These are phyloP conservation scores for Staphylotrichum tortipilum DNA, from an alignment of 495 filamentous ascomycete species.

Conservation along the genomic window DNA sequence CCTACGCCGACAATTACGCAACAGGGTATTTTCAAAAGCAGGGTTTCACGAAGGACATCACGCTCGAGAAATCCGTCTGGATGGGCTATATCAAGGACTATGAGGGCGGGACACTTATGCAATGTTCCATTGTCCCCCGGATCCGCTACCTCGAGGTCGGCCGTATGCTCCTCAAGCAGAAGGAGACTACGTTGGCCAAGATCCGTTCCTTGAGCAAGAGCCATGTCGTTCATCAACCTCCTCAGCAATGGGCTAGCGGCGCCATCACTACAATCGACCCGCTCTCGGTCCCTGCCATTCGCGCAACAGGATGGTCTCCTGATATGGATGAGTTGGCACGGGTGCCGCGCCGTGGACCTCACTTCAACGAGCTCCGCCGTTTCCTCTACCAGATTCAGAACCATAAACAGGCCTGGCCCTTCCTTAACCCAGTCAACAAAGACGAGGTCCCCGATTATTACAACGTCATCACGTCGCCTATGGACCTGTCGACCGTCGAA, in stretches of 20 bases:
- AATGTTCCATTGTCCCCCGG: conserved; percentile 88
- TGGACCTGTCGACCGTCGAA: conserved; percentile 93
- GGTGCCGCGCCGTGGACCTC: conserved; percentile 85
- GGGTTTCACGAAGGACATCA: conserved; percentile 95
- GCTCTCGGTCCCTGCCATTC: conserved; percentile 67
- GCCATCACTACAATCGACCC: conserved; percentile 62
- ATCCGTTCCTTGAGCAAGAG: conserved; percentile 82
- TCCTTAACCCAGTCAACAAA: conserved; percentile 80
- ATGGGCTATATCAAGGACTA: conserved; percentile 99
- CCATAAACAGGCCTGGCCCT: conserved; percentile 84
- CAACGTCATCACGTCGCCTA: conserved; percentile 86
- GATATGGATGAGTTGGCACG: conserved; percentile 92
- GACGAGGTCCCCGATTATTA: conserved; percentile 96
- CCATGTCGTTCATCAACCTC: conserved; percentile 76
- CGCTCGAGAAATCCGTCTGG: conserved; percentile 76
- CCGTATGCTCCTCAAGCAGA: conserved; percentile 92
- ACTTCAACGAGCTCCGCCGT: conserved; percentile 81
- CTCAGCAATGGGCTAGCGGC: conserved; percentile 58
- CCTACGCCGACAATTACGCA: conserved; percentile 95
- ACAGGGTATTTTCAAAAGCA: conserved; percentile 99
- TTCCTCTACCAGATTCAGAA: conserved; percentile 91
- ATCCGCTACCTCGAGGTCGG: conserved; percentile 83
- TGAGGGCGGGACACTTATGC: conserved; percentile 97
- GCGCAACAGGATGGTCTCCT: conserved; percentile 82
- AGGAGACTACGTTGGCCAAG: conserved; percentile 82